Conservation (phyloP, 2,329 filamentous ascomycete species). For the Truncatella angustata region DNA sequence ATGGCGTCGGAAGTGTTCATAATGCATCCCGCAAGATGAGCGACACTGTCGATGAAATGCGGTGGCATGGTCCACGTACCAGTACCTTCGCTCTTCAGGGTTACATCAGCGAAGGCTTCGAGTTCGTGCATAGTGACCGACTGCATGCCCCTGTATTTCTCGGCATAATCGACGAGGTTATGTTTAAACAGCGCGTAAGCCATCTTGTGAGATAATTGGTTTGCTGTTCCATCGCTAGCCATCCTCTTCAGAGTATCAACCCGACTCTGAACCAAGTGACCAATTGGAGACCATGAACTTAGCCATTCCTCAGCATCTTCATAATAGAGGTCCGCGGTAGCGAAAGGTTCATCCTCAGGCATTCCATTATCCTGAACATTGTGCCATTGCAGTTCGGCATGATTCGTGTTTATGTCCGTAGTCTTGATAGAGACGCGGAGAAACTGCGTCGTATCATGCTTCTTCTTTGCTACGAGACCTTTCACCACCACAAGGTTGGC, state of each 20-base stretch:
- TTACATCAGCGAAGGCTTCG: conserved; percentile 33
- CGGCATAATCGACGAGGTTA: conserved; percentile 35
- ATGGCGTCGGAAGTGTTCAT: conserved; percentile 36
- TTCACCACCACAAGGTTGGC: conserved; percentile 35
- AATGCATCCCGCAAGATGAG: conserved; percentile 38
- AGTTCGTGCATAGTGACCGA: conserved; percentile 34
- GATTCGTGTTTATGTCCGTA: conserved; percentile 43
- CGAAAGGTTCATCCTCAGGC: background rate
- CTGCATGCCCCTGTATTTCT: conserved; percentile 37
- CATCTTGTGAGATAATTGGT: conserved; percentile 60
- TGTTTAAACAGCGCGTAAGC: conserved; percentile 52
- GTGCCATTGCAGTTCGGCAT: conserved; percentile 42
- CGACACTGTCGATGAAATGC: conserved; percentile 36
- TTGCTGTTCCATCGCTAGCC: conserved; percentile 53
- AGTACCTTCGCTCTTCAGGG: conserved; percentile 20
- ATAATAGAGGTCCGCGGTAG: background rate
- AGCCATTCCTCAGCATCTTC: background rate
- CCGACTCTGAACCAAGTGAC: conserved; percentile 55
- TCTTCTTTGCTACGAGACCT: conserved; percentile 30
- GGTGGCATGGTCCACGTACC: conserved; percentile 38
- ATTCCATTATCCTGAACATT: conserved; percentile 17
- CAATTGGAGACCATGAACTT: conserved; percentile 48
- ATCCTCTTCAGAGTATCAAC: conserved; percentile 45
- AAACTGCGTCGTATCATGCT: conserved; percentile 30
- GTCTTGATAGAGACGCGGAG: conserved; percentile 27